A percentile compares a stretch with the other conserved stretches of the same genome.
These are phyloP conservation scores for Microdochium paspali DNA, from an alignment of 2,329 filamentous ascomycete species.

Conservation along the genomic window DNA sequence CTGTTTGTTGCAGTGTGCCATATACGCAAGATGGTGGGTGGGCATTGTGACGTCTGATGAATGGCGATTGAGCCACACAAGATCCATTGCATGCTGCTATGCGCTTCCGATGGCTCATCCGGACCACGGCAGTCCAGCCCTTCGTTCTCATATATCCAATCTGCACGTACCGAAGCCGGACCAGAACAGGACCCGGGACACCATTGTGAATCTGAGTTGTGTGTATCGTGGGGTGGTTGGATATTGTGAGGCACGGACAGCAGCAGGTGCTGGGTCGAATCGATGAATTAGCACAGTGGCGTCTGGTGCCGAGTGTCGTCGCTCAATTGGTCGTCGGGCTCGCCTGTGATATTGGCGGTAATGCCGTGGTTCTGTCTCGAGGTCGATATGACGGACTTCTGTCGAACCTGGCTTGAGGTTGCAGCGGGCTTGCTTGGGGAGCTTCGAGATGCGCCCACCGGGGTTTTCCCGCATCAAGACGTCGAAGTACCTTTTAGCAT, in stretches of 20 bases:
- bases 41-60: too few species aligned
- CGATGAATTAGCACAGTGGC: neutral
- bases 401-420: neutral
- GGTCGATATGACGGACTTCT: neutral
- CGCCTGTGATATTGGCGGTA: neutral
- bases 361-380: neutral
- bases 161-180: conserved; percentile 81
- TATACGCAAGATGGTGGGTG: too few species aligned
- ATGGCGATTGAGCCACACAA: conserved; percentile 5
- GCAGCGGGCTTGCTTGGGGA: neutral
- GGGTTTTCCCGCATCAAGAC: neutral
- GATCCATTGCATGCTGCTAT: too few species aligned
- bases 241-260: neutral
- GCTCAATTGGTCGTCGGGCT: neutral
- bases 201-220: conserved; percentile 35
- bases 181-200: conserved; percentile 69
- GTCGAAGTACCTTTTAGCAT: neutral
- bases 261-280: neutral
- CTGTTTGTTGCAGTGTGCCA: too few species aligned
- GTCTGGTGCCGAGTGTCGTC: neutral
- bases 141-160: too few species aligned
- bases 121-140: too few species aligned
- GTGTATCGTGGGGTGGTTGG: neutral
- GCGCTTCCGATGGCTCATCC: neutral
- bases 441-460: neutral